A percentile compares a stretch with the other conserved stretches of the same genome.
phyloP scores from a whole-genome alignment of 2,329 filamentous ascomycete species.

The Thermoascus crustaceus region DNA sequence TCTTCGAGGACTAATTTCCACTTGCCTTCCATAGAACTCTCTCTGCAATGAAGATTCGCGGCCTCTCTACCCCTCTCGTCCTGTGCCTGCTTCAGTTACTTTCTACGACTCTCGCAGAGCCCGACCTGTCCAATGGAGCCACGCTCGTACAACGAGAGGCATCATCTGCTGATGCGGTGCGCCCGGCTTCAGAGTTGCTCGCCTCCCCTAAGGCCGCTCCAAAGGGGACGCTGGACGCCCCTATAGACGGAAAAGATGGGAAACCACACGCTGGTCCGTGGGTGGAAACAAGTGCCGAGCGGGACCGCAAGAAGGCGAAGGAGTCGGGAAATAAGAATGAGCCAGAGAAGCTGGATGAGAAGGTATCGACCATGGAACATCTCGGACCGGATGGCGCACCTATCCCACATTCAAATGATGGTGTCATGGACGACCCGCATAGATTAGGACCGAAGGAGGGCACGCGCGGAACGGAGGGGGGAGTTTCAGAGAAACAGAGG shows the following conservation, averaged over 20 bases:
- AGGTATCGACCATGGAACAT: constrained; percentile 21
- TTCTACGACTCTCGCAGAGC: constrained; percentile 17
- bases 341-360: constrained; percentile 15
- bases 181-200: constrained; percentile 13
- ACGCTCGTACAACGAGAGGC: constrained; percentile 1
- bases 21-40: constrained; percentile 1
- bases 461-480: constrained; percentile 80
- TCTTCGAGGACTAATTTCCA: too few relatives aligned
- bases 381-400: constrained; percentile 34
- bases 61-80: constrained; percentile 21
- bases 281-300: constrained; percentile 41
- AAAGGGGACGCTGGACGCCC: constrained; percentile 66
- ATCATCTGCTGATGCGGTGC: constrained; percentile 11
- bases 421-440: constrained; percentile 87
- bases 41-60: constrained; percentile 26
- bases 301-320: constrained; percentile 35
- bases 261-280: constrained; percentile 84
- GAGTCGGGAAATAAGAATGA: constrained; percentile 29
- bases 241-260: constrained; percentile 86
- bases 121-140: constrained; percentile 8
- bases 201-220: constrained; percentile 17
- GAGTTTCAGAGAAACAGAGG: constrained; percentile 80
- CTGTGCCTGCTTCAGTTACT: constrained; percentile 30
- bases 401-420: constrained; percentile 55
- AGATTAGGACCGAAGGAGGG: constrained; percentile 70